Conservation (phyloP, 768 basidiomycete genomes). For the Boletellus ananiceps region DNA sequence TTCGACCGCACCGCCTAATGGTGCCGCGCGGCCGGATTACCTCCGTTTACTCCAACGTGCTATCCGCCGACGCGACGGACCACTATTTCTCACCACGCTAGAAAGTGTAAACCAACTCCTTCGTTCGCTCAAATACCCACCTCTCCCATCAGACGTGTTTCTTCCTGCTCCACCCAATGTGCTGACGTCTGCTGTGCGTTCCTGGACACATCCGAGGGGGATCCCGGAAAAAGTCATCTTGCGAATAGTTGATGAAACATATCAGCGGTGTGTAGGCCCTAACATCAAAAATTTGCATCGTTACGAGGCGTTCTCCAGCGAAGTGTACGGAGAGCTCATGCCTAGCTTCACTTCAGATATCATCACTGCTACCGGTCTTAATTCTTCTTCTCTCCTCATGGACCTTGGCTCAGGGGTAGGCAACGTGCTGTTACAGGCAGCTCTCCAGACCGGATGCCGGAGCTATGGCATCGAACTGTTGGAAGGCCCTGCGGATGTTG, state of each 20-base stretch:
- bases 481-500: constrained; percentile 76
- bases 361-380: constrained; percentile 46
- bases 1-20: constrained; percentile 21
- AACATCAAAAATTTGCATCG: constrained; percentile 74
- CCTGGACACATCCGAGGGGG: constrained; percentile 43
- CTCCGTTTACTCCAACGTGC: constrained; percentile 67
- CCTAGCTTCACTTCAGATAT: constrained; percentile 63
- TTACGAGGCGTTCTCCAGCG: constrained; percentile 80
- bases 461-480: constrained; percentile 81
- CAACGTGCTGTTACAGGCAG: constrained; percentile 79
- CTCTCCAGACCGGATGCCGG: constrained; percentile 71
- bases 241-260: constrained; percentile 84
- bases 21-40: constrained; percentile 27
- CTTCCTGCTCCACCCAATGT: constrained; percentile 41
- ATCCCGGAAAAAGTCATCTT: constrained; percentile 64
- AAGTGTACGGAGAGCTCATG: constrained; percentile 88
- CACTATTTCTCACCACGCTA: constrained; percentile 63
- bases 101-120: constrained; percentile 58
- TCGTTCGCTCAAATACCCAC: constrained; percentile 61
- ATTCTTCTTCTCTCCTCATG: constrained; percentile 60
- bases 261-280: constrained; percentile 91
- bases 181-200: constrained; percentile 41
- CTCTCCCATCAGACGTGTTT: constrained; percentile 48
- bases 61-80: constrained; percentile 64
- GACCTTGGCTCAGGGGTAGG: constrained; percentile 87